Evolutionary conservation across 805 yeast genomes (phyloP), one percentile per base, ranked within the genome.

Genomic region (Clavispora carvajalis): DNA sequence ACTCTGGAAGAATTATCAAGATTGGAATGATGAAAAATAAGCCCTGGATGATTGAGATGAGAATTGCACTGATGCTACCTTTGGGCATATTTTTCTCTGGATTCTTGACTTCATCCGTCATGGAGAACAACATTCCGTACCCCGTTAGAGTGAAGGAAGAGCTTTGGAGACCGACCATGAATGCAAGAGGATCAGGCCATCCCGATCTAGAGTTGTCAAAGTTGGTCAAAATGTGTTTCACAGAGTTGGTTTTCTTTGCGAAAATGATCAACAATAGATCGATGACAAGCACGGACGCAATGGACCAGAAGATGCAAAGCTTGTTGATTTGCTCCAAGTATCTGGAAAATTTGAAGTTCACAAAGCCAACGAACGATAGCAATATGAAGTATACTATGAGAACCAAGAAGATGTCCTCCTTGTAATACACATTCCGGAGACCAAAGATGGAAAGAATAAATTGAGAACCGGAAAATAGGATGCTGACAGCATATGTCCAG

Each of bases 91-190:
- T 80, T 41, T 65, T 74, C 55, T 86, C 93, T 0, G 95, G 91
- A 17, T 68, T 68, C 46, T 79, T 74, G 12, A 86, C 93, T 60
- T 86, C 95, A 53, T 86, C 95, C 35, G 89, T 79, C 69, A 86
- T 76, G 5, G 91, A 80, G 15, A 87, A 85, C 21, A 86, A 67
- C 76, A 85, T 79, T 21, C 91, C 91, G 59, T 83, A 86, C 0
- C 93, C 95, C 44, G 85, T 86, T 54, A 85, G 68, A 17, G 91
- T 85, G 60, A 84, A 83, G 23, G 85, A 79, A 1, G 89, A 80
- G 46, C 85, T 83, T 59, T 83, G 89, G 43, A 86, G 74, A 0
- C 93, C 93, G 33, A 86, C 77, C 38, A 86, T 62, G 46, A 85
- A 85, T 2, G 93, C 87, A 45, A 85, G 52, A 1, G 77, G 72